Base-by-base conservation (phyloP, 208 protist species). In the Strigomonas culicis region DNA sequence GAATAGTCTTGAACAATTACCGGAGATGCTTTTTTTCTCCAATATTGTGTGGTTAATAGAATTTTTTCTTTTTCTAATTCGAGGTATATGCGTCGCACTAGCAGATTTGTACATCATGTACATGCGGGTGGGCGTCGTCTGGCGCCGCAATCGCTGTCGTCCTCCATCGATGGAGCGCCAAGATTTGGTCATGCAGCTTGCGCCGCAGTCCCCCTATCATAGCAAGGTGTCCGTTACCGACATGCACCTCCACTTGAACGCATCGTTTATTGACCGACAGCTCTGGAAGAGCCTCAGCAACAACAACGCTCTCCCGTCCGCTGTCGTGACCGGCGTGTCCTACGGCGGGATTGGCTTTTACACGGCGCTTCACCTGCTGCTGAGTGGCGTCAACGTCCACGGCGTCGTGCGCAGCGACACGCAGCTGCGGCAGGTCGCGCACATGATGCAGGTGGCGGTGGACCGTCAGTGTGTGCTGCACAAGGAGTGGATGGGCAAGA, bases 311-410 rank as follows among this genome's bases (percentile, higher is more conserved):
- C 72, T 74, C 4, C 85, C 85, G 19, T 81, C 82, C 0, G 80
- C 81, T 21, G 58, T 92, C 57, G 79, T 92, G 27, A 88, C 85
- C 0, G 78, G 77, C 28, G 63, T 92, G 0, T 86, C 79, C 21
- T 79, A 75, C 61, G 85, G 81, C 49, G 70, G 79, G 36, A 84
- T 88, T 47, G 85, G 85, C 58, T 92, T 92, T 61, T 92, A 88
- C 66, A 87, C 79, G 1, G 59, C 81, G 11, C 69, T 92, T 0
- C 70, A 84, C 46, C 69, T 92, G 25, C 63, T 92, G 39, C 70
- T 92, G 4, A 82, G 74, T 55, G 85, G 85, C 8, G 77, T 86
- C 44, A 92, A 86, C 44, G 85, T 92, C 19, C 82, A 86, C 64
- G 85, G 79, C 22, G 77, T 92, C 30, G 68, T 66, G 4, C 75